These are phyloP conservation scores for Coffea humblotiana DNA, from an alignment of 305 asterid genomes.

Conservation along the genomic window DNA sequence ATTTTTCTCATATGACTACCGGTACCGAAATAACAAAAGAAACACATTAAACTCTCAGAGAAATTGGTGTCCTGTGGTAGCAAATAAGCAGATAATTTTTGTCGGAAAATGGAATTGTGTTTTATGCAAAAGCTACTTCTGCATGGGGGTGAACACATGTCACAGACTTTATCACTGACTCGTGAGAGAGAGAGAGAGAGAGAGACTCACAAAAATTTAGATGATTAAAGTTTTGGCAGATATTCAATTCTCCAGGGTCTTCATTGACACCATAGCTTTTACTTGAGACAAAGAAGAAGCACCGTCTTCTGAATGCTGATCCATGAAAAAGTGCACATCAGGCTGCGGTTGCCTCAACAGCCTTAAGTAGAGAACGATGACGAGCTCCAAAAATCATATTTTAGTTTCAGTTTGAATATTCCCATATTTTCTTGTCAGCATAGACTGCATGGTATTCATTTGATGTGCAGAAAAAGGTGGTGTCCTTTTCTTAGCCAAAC, in stretches of 20 bases:
- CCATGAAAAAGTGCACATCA: neutral
- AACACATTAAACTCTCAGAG: slow-evolving; percentile 12
- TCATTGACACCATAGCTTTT: slow-evolving; percentile 25
- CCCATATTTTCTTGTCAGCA: neutral
- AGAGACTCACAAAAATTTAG: slow-evolving; percentile 24
- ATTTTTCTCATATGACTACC: slow-evolving; percentile 10
- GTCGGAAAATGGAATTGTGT: neutral
- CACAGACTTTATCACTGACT: too few relatives aligned
- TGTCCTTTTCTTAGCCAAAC: slow-evolving; percentile 43
- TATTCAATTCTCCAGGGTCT: slow-evolving; percentile 15
- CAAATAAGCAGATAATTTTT: neutral
- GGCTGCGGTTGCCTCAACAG: neutral
- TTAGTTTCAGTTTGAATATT: slow-evolving; percentile 2
- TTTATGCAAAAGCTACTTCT: neutral
- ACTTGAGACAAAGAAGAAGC: slow-evolving; percentile 31
- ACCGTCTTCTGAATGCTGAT: slow-evolving; percentile 21
- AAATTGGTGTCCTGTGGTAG: neutral
- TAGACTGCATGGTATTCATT: slow-evolving; percentile 32
- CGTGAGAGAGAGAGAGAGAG: neutral
- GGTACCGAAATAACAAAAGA: slow-evolving; percentile 20
- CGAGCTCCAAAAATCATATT: neutral
- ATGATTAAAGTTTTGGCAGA: too few relatives aligned
- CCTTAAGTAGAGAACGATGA: neutral
- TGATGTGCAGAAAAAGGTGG: slow-evolving; percentile 38
- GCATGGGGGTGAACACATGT: neutral